These are phyloP conservation scores for Leucogyrophana mollusca DNA, from an alignment of 768 basidiomycete species.

Conservation along the genomic window DNA sequence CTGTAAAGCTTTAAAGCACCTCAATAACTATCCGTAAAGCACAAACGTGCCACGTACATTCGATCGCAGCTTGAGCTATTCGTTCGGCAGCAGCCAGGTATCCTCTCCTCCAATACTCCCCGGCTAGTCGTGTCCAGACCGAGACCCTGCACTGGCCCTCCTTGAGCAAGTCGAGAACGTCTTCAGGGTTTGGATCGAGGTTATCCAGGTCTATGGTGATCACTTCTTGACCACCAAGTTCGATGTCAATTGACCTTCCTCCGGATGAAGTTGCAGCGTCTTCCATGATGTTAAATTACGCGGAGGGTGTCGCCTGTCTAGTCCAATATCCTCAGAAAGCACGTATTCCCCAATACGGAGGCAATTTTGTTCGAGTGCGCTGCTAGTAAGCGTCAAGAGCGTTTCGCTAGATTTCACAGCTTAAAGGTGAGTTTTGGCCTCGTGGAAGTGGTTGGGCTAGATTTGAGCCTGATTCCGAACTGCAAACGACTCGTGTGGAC, in stretches of 20 bases:
- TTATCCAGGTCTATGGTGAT: constrained; percentile 88
- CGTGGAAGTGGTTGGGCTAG: no score
- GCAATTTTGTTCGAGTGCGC: no score
- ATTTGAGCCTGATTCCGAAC: no score
- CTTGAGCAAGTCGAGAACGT: constrained; percentile 69
- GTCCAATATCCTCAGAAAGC: no score
- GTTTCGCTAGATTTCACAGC: no score
- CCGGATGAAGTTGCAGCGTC: background rate
- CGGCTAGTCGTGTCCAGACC: constrained; percentile 82
- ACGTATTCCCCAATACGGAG: no score
- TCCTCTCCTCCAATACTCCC: constrained; percentile 85
- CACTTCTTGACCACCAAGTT: constrained; percentile 79
- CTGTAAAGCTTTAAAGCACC: constrained; percentile 43
- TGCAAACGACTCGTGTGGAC: no score
- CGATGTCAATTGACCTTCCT: constrained; percentile 62
- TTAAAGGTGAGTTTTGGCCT: no score
- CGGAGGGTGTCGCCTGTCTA: no score
- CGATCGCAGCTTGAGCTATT: constrained; percentile 65
- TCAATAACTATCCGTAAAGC: constrained; percentile 2
- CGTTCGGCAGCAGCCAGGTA: constrained; percentile 74
- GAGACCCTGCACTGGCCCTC: constrained; percentile 71
- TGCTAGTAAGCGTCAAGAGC: no score
- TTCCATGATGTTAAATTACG: constrained; percentile 32
- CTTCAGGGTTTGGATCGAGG: constrained; percentile 76
- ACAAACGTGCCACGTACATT: constrained; percentile 46